A percentile compares a stretch with the other conserved stretches of the same genome.
These are phyloP conservation scores for Melampsora occidentalis DNA, from an alignment of 1,284 basidiomycete genomes.

Conservation along the genomic window DNA sequence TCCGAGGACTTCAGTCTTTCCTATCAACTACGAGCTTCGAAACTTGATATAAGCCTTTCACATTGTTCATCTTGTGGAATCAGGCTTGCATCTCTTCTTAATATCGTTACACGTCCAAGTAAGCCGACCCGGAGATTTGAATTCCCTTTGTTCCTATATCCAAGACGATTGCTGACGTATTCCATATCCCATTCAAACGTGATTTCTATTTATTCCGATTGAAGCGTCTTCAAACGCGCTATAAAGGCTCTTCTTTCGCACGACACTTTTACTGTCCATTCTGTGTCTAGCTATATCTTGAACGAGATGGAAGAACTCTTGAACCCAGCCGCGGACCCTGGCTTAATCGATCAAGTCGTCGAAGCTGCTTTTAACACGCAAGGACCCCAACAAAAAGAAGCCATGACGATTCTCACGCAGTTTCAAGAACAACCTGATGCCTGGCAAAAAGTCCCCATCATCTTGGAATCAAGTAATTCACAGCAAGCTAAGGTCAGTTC, in stretches of 20 bases:
- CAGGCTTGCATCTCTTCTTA: too few relatives aligned
- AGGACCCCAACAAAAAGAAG: constrained; percentile 59
- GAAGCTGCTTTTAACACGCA: constrained; percentile 72
- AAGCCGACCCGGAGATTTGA: too few relatives aligned
- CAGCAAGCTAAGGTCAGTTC: constrained; percentile 79
- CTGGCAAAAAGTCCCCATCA: constrained; percentile 94
- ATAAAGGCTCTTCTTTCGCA: not conserved
- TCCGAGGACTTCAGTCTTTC: not conserved
- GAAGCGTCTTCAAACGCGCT: not conserved
- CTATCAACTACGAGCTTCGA: not conserved
- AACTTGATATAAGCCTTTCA: too few relatives aligned
- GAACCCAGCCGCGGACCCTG: constrained; percentile 61
- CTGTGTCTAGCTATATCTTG: not conserved
- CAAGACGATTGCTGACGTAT: too few relatives aligned
- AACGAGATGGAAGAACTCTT: constrained; percentile 43
- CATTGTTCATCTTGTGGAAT: too few relatives aligned
- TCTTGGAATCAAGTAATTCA: constrained; percentile 79
- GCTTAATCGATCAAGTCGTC: constrained; percentile 78
- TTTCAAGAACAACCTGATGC: constrained; percentile 97
- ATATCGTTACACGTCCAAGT: too few relatives aligned
- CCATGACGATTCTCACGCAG: constrained; percentile 68
- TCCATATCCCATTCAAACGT: too few relatives aligned
- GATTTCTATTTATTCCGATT: not conserved
- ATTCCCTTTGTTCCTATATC: too few relatives aligned
- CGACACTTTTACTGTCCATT: not conserved